A percentile compares a stretch with the other conserved stretches of the same genome.
phyloP scores from a whole-genome alignment of 257 asterid species.

The Cruciata laevipes region DNA sequence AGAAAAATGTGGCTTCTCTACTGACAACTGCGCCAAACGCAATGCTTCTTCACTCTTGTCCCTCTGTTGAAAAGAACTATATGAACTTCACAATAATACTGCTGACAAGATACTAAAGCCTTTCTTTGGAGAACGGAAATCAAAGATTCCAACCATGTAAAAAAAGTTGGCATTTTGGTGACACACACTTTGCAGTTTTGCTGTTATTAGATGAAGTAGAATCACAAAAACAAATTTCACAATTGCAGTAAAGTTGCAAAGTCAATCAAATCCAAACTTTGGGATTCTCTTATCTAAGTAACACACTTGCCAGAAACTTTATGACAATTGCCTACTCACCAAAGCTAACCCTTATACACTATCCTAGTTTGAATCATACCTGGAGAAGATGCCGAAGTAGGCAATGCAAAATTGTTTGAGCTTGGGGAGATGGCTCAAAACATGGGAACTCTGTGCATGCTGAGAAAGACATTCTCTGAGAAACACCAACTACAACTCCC shows the following conservation, averaged over 20 bases:
- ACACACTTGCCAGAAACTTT: background rate
- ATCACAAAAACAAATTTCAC: no score
- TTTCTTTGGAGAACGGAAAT: background rate
- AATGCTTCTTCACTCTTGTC: conserved; percentile 95
- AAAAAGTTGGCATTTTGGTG: conserved; percentile 6
- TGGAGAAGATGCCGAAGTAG: conserved; percentile 98
- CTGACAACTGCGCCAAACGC: conserved; percentile 80
- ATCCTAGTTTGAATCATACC: conserved; percentile 34
- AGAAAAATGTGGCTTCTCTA: conserved; percentile 98
- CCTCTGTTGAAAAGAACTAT: conserved; percentile 67
- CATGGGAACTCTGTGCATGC: conserved; percentile 98
- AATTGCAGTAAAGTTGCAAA: no score
- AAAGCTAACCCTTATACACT: background rate
- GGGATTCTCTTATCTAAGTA: background rate
- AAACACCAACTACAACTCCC: conserved; percentile 97
- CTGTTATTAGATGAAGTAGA: no score
- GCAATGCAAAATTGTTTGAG: conserved; percentile 96
- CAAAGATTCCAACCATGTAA: conserved; percentile 2
- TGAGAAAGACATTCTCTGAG: conserved; percentile 97
- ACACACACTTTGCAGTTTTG: background rate
- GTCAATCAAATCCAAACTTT: background rate
- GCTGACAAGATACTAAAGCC: background rate
- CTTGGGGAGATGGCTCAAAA: conserved; percentile 98
- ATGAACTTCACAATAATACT: background rate
- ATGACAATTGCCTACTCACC: background rate